Base-by-base conservation (phyloP, 345 rosid species). In the Erysimum cheiranthoides region DNA sequence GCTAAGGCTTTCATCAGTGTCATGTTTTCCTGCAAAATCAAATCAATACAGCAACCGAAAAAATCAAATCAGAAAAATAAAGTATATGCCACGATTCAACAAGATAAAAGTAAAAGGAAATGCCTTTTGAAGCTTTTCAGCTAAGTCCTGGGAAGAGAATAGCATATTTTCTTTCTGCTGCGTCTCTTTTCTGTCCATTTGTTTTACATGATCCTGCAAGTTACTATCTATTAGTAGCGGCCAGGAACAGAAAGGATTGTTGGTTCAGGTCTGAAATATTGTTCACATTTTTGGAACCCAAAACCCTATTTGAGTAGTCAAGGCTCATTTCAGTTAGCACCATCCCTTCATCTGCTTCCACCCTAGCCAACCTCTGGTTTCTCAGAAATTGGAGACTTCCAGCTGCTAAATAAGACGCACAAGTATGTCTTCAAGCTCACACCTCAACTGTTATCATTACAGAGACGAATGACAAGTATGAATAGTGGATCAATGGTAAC, bases 111-210 rank as follows among this genome's bases (percentile, higher is more conserved):
- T 25, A 58, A 49, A 70, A 46, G 31, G 16, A 32, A 52, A 53
- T 83, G 76, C 92, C 89, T 80, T 83, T 73, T 79, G 86, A 46
- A 88, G 88, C 79, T 82, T 82, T 39, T 82, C 80, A 36, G 84
- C 38, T 61, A 73, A 82, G 1, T 85, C 87, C 49, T 83, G 70
- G 30, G 85, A 61, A 32, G 66, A 49, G 46, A 77, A 36, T 13
- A 83, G 16, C 66, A 74, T 13, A 40, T 72, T 39, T 35, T 70
- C 74, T 30, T 64, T 80, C 17, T 45, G 70, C 6, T 51, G 74
- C 61, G 73, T 83, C 43, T 61, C 76, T 39, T 64, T 82, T 74
- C 81, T 80, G 61, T 51, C 78, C 43, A 64, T 30, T 21, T 57
- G 50, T 51, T 78, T 77, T n/a, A 68, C 63, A n/a, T 8, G 70